Conservation (phyloP, 2,329 filamentous ascomycete species). For the Pestalotiopsis sp. region DNA sequence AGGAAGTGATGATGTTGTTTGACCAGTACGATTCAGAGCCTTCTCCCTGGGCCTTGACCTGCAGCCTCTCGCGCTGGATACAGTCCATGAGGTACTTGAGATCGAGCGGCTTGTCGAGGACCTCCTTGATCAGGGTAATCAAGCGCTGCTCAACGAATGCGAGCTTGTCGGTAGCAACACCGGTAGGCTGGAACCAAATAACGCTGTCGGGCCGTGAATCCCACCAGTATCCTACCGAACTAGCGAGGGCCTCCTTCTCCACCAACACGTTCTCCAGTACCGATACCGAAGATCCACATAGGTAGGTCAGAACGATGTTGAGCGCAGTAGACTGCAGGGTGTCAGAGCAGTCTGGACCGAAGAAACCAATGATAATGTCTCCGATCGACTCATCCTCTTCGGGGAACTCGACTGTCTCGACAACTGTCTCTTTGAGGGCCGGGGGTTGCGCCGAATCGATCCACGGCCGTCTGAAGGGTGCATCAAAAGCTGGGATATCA, state of each 20-base stretch:
- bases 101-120: conserved; percentile 77
- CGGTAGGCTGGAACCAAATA: conserved; percentile 82
- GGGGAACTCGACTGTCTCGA: conserved; percentile 85
- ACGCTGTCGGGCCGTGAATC: conserved; percentile 80
- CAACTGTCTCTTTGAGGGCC: conserved; percentile 66
- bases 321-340: conserved; percentile 68
- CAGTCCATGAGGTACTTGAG: conserved; percentile 90
- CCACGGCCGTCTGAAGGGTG: conserved; percentile 86
- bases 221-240: conserved; percentile 76
- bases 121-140: conserved; percentile 79
- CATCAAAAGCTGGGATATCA: conserved; percentile 72
- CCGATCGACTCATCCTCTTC: conserved; percentile 95
- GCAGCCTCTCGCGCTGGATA: conserved; percentile 76
- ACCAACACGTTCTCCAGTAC: conserved; percentile 90
- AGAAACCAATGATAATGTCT: conserved; percentile 81
- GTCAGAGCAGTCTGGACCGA: conserved; percentile 81
- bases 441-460: conserved; percentile 82
- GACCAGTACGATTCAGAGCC: conserved; percentile 79
- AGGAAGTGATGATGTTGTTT: conserved; percentile 85
- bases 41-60: conserved; percentile 82
- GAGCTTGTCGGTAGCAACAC: conserved; percentile 85
- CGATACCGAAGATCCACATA: conserved; percentile 90
- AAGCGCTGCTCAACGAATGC: conserved; percentile 82
- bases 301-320: conserved; percentile 78
- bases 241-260: conserved; percentile 89